These are phyloP conservation scores for Trichomonascus vanleenenianus DNA, from an alignment of 805 yeast genomes.

Conservation along the genomic window DNA sequence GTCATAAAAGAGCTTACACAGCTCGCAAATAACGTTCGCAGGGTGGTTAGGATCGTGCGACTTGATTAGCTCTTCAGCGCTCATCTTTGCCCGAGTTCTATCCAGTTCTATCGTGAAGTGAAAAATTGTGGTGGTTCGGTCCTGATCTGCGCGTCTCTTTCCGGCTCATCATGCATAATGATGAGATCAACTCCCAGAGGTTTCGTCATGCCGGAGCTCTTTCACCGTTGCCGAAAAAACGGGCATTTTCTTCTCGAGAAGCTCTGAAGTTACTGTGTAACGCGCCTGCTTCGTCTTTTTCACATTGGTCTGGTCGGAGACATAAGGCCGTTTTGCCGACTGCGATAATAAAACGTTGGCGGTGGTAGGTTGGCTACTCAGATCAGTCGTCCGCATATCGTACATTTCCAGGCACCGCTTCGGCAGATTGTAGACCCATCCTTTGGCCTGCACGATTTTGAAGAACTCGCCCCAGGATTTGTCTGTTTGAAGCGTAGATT, in stretches of 20 bases:
- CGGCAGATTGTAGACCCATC: constrained; percentile 61
- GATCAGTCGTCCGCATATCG: too few relatives aligned
- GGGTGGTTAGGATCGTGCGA: constrained; percentile 60
- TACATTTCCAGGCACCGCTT: constrained; percentile 11
- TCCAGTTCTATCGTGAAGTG: too few relatives aligned
- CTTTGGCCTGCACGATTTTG: constrained; percentile 43
- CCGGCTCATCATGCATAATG: too few relatives aligned
- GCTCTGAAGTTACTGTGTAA: too few relatives aligned
- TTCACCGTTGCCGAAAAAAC: too few relatives aligned
- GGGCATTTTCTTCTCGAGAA: too few relatives aligned
- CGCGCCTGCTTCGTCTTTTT: not conserved
- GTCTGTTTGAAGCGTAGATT: constrained; percentile 46
- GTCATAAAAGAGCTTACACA: constrained; percentile 67
- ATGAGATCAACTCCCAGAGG: too few relatives aligned
- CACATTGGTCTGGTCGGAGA: not conserved
- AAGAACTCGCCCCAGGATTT: constrained; percentile 53
- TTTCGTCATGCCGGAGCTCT: too few relatives aligned
- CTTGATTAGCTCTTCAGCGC: constrained; percentile 13
- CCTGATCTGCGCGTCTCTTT: too few relatives aligned
- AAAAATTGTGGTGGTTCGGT: too few relatives aligned
- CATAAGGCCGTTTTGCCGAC: not conserved
- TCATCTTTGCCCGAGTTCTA: too few relatives aligned
- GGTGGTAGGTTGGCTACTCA: too few relatives aligned
- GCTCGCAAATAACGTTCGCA: constrained; percentile 74
- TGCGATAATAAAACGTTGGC: not conserved